Evolutionary conservation across 2,329 filamentous ascomycete genomes (phyloP).

Genomic region (Sarocladium strictum): DNA sequence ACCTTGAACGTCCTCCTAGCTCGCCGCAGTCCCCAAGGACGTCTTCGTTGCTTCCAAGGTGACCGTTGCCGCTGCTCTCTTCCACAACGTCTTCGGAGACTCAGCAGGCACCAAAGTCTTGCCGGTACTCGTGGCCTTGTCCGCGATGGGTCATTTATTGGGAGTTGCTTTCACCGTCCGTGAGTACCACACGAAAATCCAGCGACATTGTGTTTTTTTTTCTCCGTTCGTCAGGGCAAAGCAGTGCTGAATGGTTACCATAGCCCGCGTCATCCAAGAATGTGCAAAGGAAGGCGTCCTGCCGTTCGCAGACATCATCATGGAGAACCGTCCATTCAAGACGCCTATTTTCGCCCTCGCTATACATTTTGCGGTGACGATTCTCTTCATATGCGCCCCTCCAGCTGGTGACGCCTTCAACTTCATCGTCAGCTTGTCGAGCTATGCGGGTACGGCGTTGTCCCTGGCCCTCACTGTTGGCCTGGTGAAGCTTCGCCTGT

Average conservation of each 20-base stretch:
- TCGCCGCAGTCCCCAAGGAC: background rate
- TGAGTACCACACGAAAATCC: background rate
- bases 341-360: constrained; percentile 16
- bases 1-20: background rate
- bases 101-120: background rate
- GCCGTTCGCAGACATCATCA: constrained; percentile 19
- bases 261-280: constrained; percentile 16
- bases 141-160: background rate
- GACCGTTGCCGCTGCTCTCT: background rate
- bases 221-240: too few relatives aligned
- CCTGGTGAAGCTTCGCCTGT: constrained; percentile 16
- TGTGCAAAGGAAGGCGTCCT: constrained; percentile 11
- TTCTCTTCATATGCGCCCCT: constrained; percentile 18
- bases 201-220: too few relatives aligned
- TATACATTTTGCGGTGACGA: constrained; percentile 16
- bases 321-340: constrained; percentile 19
- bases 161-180: background rate
- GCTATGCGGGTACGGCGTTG: constrained; percentile 16
- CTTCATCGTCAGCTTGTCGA: constrained; percentile 17
- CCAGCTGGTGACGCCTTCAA: constrained; percentile 19
- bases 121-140: background rate
- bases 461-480: constrained; percentile 15
- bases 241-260: background rate
- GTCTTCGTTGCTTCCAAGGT: background rate
- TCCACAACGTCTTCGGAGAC: background rate